phyloP scores from a whole-genome alignment of 345 rosid genomes.

The Salix udensis region DNA sequence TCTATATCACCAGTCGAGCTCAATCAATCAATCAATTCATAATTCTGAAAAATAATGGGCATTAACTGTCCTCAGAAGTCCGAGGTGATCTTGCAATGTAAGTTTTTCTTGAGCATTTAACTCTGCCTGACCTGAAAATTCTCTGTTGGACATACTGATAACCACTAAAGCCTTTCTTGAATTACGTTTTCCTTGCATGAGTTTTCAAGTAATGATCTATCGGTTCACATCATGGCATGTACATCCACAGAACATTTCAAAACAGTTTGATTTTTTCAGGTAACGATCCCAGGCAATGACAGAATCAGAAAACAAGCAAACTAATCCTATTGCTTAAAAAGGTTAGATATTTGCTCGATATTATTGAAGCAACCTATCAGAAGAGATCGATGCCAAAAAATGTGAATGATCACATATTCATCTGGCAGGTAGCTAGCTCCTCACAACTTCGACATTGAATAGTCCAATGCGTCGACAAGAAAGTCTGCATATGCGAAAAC shows the following conservation, averaged over 20 bases:
- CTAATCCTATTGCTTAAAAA: neutral
- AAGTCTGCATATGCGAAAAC: constrained; percentile 22
- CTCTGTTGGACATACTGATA: neutral
- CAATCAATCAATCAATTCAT: neutral
- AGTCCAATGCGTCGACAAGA: constrained; percentile 78
- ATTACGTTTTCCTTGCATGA: neutral
- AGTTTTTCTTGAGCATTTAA: neutral
- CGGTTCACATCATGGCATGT: neutral
- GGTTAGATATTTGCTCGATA: neutral
- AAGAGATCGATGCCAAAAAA: neutral
- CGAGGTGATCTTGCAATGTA: neutral
- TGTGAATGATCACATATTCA: neutral
- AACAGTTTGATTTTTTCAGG: neutral
- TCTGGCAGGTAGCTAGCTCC: neutral
- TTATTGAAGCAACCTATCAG: neutral
- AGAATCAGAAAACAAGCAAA: neutral
- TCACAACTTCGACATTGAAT: constrained; percentile 61
- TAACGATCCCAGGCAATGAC: too few species aligned
- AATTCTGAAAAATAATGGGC: neutral
- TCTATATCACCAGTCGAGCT: neutral
- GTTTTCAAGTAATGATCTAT: neutral
- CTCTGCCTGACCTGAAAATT: neutral
- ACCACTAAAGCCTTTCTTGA: neutral
- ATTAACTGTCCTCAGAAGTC: neutral
- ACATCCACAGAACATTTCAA: neutral